Evolutionary conservation across 371 early-diverging fungal genomes (phyloP).

Genomic region (Mortierella sp.): DNA sequence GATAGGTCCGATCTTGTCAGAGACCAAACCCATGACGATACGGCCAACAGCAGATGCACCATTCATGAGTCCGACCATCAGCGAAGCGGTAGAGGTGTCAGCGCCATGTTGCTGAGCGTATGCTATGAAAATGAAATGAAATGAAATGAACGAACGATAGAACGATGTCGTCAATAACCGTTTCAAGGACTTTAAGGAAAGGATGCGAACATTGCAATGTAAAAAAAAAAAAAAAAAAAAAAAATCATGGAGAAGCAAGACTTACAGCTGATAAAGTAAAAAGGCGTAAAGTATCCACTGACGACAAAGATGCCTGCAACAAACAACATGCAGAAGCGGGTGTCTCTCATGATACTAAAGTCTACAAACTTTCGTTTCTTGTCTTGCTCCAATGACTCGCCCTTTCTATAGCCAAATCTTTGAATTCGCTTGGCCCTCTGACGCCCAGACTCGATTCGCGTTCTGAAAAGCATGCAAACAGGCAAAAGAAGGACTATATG

Average conservation of each 20-base stretch:
- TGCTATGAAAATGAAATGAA: slow-evolving; percentile 22
- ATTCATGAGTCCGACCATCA: slow-evolving; percentile 67
- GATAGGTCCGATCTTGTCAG: slow-evolving; percentile 75
- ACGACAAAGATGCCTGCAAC: slow-evolving; percentile 44
- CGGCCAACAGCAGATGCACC: slow-evolving; percentile 75
- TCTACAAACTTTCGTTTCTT: slow-evolving; percentile 59
- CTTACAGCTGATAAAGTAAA: slow-evolving; percentile 52
- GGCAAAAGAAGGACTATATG: slow-evolving; percentile 62
- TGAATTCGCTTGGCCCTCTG: slow-evolving; percentile 35
- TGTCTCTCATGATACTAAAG: slow-evolving; percentile 52
- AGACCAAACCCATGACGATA: slow-evolving; percentile 70
- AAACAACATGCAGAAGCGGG: slow-evolving; percentile 42
- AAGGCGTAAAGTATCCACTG: slow-evolving; percentile 51
- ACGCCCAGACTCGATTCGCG: slow-evolving; percentile 37
- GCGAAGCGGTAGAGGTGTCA: slow-evolving; percentile 56
- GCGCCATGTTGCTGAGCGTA: slow-evolving; percentile 59
- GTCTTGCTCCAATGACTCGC: slow-evolving; percentile 43
- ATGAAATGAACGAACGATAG: too few relatives aligned
- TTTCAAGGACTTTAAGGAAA: too few relatives aligned
- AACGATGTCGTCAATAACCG: too few relatives aligned
- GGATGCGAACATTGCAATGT: too few relatives aligned
- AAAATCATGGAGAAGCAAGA: neutral
- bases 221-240: neutral
- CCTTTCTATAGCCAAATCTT: slow-evolving; percentile 38
- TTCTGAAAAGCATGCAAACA: slow-evolving; percentile 52